Percentiles rank a stretch among this genome's conserved stretches.
Conservation (phyloP, 371 early-diverging fungal species). For the Mucor lusitanicus region DNA sequence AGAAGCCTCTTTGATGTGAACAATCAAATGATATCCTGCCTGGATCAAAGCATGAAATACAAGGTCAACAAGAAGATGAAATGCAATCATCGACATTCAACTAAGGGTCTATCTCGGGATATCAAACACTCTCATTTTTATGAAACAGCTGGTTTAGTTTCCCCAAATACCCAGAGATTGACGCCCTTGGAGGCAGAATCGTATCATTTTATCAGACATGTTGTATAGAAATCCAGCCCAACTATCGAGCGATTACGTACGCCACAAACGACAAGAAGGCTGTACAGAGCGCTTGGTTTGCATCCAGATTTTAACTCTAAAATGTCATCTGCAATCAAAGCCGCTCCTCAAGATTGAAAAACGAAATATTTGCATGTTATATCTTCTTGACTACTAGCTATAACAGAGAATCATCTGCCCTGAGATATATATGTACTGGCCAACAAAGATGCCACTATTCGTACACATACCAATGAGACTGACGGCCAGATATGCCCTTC, state of each 20-base stretch:
- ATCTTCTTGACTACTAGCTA: too few species aligned
- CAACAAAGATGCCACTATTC: too few species aligned
- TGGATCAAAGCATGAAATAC: neutral
- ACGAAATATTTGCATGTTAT: too few species aligned
- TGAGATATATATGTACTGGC: too few species aligned
- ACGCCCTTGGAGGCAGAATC: neutral
- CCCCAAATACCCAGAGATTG: constrained; percentile 3
- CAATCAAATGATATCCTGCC: neutral
- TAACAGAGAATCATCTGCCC: too few species aligned
- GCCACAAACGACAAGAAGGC: neutral
- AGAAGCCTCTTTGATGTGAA: neutral
- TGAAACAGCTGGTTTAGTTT: neutral
- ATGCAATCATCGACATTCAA: neutral
- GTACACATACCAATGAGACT: neutral
- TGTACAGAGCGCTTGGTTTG: neutral
- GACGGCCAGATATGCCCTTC: neutral
- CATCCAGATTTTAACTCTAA: neutral
- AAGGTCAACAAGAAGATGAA: neutral
- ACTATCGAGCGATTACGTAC: neutral
- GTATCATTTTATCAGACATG: neutral
- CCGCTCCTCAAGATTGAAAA: neutral
- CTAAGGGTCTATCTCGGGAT: neutral
- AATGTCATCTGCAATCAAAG: neutral
- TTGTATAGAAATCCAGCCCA: too few species aligned
- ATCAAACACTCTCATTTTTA: neutral